Evolutionary conservation across 2,329 filamentous ascomycete species (phyloP).

Genomic region (Talaromyces sp.): DNA sequence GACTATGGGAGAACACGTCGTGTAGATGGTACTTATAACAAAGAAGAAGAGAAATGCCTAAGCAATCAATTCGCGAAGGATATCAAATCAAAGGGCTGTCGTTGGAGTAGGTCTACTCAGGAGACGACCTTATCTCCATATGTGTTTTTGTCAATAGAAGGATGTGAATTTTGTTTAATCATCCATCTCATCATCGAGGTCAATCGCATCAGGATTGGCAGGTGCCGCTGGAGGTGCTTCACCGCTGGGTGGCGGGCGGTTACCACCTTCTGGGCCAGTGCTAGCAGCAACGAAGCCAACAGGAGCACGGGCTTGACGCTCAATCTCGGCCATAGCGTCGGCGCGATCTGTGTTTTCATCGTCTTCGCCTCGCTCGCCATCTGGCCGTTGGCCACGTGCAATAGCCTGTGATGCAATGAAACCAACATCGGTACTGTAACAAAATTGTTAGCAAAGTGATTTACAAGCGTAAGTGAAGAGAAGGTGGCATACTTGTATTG

Average conservation of each 20-base stretch:
- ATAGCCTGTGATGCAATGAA: constrained; percentile 97
- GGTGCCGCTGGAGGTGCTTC: constrained; percentile 44
- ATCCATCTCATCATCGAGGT: constrained; percentile 66
- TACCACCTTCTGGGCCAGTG: constrained; percentile 68
- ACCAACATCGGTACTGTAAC: constrained; percentile 80
- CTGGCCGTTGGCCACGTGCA: constrained; percentile 69
- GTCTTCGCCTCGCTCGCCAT: constrained; percentile 33
- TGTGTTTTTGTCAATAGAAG: not conserved
- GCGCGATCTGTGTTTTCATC: constrained; percentile 54
- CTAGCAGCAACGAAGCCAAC: constrained; percentile 89
- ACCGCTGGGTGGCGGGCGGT: constrained; percentile 46
- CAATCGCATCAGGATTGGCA: constrained; percentile 83
- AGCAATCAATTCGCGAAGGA: not conserved
- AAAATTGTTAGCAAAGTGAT: constrained; percentile 36
- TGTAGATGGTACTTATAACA: constrained; percentile 18
- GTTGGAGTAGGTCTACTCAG: not conserved
- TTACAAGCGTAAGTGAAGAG: not conserved
- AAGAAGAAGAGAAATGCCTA: constrained; percentile 7
- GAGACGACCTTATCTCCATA: not conserved
- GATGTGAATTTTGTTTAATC: constrained; percentile 24
- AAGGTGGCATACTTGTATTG: constrained; percentile 75
- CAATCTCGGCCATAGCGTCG: constrained; percentile 88
- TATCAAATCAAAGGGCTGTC: not conserved
- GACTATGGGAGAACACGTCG: constrained; percentile 6
- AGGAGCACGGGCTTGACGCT: constrained; percentile 84